phyloP scores from a whole-genome alignment of 2,329 filamentous ascomycete genomes.

The Didymella sp. region DNA sequence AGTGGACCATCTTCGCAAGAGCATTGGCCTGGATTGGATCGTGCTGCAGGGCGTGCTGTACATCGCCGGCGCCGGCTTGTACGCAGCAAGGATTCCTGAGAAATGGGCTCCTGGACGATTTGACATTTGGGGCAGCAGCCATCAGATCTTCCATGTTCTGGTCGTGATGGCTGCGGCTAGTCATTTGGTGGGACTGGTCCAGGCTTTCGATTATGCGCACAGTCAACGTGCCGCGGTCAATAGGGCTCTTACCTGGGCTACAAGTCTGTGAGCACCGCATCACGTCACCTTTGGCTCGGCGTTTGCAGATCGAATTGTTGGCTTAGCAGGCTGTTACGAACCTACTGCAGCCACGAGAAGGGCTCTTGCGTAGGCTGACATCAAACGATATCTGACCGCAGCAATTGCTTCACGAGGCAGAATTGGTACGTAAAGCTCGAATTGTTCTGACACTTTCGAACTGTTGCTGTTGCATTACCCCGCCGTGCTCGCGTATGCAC shows the following conservation, averaged over 20 bases:
- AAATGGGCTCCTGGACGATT: constrained; percentile 77
- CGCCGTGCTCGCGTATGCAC: background rate
- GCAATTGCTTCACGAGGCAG: background rate
- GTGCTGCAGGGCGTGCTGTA: constrained; percentile 82
- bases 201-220: constrained; percentile 88
- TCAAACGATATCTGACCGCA: background rate
- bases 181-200: constrained; percentile 81
- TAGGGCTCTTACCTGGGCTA: background rate
- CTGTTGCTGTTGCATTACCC: background rate
- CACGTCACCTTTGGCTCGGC: background rate
- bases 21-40: constrained; percentile 83
- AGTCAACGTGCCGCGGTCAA: background rate
- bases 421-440: background rate
- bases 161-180: constrained; percentile 82
- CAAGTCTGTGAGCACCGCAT: background rate
- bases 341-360: background rate
- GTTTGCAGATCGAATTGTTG: background rate
- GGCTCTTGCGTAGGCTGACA: background rate
- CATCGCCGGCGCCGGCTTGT: constrained; percentile 82
- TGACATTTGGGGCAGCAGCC: constrained; percentile 91
- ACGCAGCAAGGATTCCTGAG: constrained; percentile 88
- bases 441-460: background rate
- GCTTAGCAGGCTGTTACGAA: background rate
- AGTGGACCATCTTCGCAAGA: constrained; percentile 67
- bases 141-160: constrained; percentile 94